Percentiles rank a stretch among this genome's conserved stretches.
Conservation (phyloP, 2,329 filamentous ascomycete species). For the Sclerotinia minor region DNA sequence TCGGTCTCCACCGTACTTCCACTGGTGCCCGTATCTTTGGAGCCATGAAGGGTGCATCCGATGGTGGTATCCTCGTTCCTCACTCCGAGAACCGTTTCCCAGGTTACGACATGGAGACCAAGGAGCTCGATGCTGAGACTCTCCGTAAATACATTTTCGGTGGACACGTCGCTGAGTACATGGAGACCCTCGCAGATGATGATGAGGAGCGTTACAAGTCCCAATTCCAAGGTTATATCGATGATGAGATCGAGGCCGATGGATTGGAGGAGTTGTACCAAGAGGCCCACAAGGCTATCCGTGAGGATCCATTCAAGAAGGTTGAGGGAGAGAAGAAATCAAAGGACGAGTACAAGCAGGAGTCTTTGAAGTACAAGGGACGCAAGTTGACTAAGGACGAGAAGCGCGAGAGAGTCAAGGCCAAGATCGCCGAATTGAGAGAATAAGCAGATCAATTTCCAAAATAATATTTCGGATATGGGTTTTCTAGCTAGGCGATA, state of each 20-base stretch:
- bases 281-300: slow-evolving; percentile 94
- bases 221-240: slow-evolving; percentile 97
- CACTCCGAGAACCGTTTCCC: slow-evolving; percentile 99
- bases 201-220: slow-evolving; percentile 99
- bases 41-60: slow-evolving; percentile 99
- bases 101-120: slow-evolving; percentile 92
- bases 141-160: slow-evolving; percentile 99
- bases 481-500: slow-evolving; percentile 24
- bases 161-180: slow-evolving; percentile 99
- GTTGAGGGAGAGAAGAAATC: slow-evolving; percentile 80
- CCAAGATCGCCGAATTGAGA: slow-evolving; percentile 83
- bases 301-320: slow-evolving; percentile 98
- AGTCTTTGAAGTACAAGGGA: slow-evolving; percentile 85
- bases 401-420: slow-evolving; percentile 80
- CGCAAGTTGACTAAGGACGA: slow-evolving; percentile 79
- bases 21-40: slow-evolving; percentile 99
- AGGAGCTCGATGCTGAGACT: slow-evolving; percentile 96
- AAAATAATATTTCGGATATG: slow-evolving; percentile 27
- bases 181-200: slow-evolving; percentile 99
- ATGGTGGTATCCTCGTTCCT: slow-evolving; percentile 94
- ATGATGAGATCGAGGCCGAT: slow-evolving; percentile 94
- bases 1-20: slow-evolving; percentile 94
- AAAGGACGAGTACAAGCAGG: slow-evolving; percentile 96
- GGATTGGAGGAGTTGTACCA: slow-evolving; percentile 95
- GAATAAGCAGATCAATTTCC: slow-evolving; percentile 39